These are phyloP conservation scores for Globisporangium sylvaticum DNA, from an alignment of 352 stramenopile species.

Conservation along the genomic window DNA sequence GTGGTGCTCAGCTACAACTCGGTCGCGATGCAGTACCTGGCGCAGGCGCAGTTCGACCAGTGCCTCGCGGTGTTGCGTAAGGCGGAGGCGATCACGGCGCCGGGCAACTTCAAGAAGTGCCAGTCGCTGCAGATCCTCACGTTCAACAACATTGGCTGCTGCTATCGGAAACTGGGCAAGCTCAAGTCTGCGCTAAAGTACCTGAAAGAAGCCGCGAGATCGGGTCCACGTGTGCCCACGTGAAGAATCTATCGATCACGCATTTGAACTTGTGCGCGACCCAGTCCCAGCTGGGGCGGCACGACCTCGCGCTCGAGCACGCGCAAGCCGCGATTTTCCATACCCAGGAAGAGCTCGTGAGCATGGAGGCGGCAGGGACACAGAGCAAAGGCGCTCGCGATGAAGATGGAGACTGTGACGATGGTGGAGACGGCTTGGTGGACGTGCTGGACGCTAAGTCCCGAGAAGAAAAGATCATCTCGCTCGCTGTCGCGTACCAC, in stretches of 20 bases:
- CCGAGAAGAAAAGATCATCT: constrained; percentile 72
- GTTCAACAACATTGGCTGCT: constrained; percentile 82
- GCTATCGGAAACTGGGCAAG: constrained; percentile 74
- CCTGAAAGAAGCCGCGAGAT: constrained; percentile 63
- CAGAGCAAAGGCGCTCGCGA: constrained; percentile 12
- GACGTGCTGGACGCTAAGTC: constrained; percentile 55
- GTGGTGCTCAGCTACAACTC: constrained; percentile 76
- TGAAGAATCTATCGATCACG: constrained; percentile 79
- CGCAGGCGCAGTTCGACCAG: constrained; percentile 48
- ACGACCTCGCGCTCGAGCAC: constrained; percentile 68
- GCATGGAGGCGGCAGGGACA: constrained; percentile 22
- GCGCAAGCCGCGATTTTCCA: constrained; percentile 80
- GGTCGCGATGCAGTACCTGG: constrained; percentile 69
- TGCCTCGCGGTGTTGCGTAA: constrained; percentile 72
- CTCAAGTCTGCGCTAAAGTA: constrained; percentile 74
- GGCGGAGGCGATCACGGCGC: constrained; percentile 58
- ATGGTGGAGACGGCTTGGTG: neutral
- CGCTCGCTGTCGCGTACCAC: constrained; percentile 74
- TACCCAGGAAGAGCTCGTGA: constrained; percentile 74
- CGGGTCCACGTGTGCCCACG: constrained; percentile 42
- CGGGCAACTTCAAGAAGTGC: constrained; percentile 59
- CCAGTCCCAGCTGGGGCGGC: constrained; percentile 65
- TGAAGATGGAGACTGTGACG: neutral
- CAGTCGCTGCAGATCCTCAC: constrained; percentile 78
- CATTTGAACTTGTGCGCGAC: constrained; percentile 81